Percentiles rank a stretch among this genome's conserved stretches.
phyloP scores from a whole-genome alignment of 1,284 basidiomycete genomes.

The Ceratobasidium sp. region DNA sequence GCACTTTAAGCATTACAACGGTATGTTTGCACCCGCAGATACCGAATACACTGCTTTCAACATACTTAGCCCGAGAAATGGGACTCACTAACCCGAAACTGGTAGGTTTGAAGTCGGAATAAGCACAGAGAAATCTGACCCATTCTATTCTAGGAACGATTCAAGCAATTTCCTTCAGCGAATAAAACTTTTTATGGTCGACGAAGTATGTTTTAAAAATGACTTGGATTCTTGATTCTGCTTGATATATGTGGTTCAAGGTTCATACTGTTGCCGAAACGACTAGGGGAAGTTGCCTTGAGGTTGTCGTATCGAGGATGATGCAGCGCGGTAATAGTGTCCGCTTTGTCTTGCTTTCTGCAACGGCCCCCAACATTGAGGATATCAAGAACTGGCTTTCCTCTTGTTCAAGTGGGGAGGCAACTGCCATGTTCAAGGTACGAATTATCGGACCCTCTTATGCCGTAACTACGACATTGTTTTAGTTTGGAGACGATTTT shows the following conservation, averaged over 20 bases:
- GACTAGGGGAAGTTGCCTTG: conserved; percentile 83
- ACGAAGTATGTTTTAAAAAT: conserved; percentile 68
- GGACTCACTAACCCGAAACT: conserved; percentile 88
- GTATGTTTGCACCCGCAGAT: conserved; percentile 51
- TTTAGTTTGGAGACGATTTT: conserved; percentile 89
- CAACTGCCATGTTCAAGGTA: conserved; percentile 71
- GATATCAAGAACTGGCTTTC: conserved; percentile 90
- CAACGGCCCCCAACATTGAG: conserved; percentile 91
- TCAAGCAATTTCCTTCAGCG: conserved; percentile 70
- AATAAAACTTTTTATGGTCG: conserved; percentile 83
- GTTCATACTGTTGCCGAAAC: conserved; percentile 92
- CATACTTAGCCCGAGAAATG: conserved; percentile 84
- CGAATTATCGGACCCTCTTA: conserved; percentile 5
- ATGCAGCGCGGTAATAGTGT: conserved; percentile 72
- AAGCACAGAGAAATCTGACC: neutral
- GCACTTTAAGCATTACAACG: conserved; percentile 69
- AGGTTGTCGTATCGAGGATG: conserved; percentile 95
- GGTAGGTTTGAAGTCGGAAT: conserved; percentile 53
- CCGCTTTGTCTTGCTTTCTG: conserved; percentile 89
- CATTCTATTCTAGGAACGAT: conserved; percentile 59
- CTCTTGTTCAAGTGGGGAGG: conserved; percentile 47
- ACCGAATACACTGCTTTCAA: neutral
- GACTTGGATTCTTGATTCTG: neutral
- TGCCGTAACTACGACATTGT: neutral
- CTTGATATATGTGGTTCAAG: conserved; percentile 55